These are phyloP conservation scores for Cyberlindnera japonica DNA, from an alignment of 805 yeast genomes.

Conservation along the genomic window DNA sequence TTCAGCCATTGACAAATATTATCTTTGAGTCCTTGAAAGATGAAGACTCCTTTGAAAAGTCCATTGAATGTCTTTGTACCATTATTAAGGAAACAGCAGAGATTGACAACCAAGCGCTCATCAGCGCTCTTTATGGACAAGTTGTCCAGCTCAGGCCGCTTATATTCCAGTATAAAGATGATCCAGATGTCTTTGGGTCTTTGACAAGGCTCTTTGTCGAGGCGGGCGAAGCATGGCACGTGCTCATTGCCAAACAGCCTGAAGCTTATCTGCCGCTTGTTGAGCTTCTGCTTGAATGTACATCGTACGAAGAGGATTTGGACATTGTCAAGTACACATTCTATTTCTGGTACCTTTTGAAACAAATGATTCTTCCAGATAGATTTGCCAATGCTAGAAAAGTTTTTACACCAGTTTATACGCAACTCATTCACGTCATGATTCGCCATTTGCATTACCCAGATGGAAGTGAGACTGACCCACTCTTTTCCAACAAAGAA, in stretches of 20 bases:
- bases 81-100: constrained; percentile 81
- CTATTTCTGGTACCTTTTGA: constrained; percentile 84
- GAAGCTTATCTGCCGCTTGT: constrained; percentile 68
- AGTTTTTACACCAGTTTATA: constrained; percentile 51
- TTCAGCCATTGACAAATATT: constrained; percentile 61
- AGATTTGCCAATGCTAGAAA: constrained; percentile 51
- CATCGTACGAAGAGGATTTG: constrained; percentile 74
- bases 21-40: constrained; percentile 58
- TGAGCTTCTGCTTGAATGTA: constrained; percentile 63
- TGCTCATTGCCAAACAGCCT: constrained; percentile 72
- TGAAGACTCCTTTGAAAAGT: constrained; percentile 73
- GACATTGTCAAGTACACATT: constrained; percentile 89
- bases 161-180: constrained; percentile 40
- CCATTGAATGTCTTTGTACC: constrained; percentile 82
- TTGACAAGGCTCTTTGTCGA: constrained; percentile 78
- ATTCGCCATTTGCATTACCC: constrained; percentile 77
- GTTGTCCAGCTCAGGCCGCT: constrained; percentile 57
- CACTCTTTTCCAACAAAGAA: constrained; percentile 67
- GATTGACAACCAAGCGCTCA: constrained; percentile 55
- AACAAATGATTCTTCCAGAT: constrained; percentile 59
- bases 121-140: constrained; percentile 65
- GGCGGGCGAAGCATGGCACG: constrained; percentile 96
- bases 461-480: constrained; percentile 34
- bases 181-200: constrained; percentile 57
- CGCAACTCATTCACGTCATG: constrained; percentile 56